Base-by-base conservation (phyloP, 1,139 yeast species). In the Blastobotrys malaysiensis region DNA sequence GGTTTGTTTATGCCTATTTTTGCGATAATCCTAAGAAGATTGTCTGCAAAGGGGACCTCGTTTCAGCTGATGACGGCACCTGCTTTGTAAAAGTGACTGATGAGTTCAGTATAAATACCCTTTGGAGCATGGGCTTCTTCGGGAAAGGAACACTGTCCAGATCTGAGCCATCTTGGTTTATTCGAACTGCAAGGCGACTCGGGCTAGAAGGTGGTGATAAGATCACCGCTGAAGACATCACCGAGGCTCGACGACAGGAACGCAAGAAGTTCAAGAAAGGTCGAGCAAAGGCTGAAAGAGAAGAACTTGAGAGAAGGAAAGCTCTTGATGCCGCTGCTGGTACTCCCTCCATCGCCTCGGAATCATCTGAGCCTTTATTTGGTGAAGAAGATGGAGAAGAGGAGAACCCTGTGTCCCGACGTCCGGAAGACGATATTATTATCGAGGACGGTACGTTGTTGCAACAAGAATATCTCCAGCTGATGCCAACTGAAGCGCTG, bases 141-240 rank as follows among this genome's bases (percentile, higher is more conserved):
- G 99, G 99, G 9, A 93, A 93, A 64, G 99, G 99, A 1, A 78
- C 81, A 3, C 73, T 90, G 51, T 87, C 96, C 39, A 76, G 99
- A 60, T 86, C 96, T 56, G 97, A 93, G 64, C 97, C 99, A 0
- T 83, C 96, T 0, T 93, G 98, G 98, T 71, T 69, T 48, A 75
- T 75, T 13, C 77, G 98, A 53, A 83, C 88, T 1, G 73, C 77
- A 27, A 73, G 86, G 50, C 75, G 86, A 52, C 70, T 77, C 14
- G 77, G 76, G 11, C 66, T 74, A 11, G 73, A 74, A 27, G 68
- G 69, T 2, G 73, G 71, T 18, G 71, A 69, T 9, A 60, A 62
- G 18, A 54, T 62, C 9, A 58, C 71, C 54, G 77, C 84, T 53
- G 99, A 93, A 70, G 96, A 88, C 60, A 71, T 90, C 27, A 91